Evolutionary conservation across 345 rosid species (phyloP), one percentile per base, ranked within the genome.

Genomic region (Hevea brasiliensis): DNA sequence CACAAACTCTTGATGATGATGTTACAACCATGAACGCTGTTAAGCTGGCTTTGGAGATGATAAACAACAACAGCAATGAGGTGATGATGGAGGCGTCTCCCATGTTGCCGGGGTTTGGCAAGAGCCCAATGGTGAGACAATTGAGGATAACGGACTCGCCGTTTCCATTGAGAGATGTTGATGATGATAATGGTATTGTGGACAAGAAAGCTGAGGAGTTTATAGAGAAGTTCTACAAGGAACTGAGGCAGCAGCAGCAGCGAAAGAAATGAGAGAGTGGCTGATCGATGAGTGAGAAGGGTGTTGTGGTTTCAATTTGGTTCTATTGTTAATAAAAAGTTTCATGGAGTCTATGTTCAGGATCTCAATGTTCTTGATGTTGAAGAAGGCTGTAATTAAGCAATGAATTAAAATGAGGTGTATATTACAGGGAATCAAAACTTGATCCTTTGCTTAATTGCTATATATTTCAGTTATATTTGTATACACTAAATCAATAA

Each of bases 111-210:
- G 98, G 98, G 44, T 88, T 90, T 69, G 97, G 97, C 41, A 78
- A 78, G 82, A 94, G 91, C 35, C 98, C 97, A 3, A 65, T 85
- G 79, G 95, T 77, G 32, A 88, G 97, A 77, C 93, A 84, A 76
- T 79, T 92, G 74, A 85, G 97, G 85, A 86, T 92, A 74, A 94
- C 97, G 58, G 98, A 94, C 93, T 92, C 98, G 8, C 98, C 97
- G 24, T 94, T 86, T 58, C 98, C 97, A 27, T 68, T 92, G 41
- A 85, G 77, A 41, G 87, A 79, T 62, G 85, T 65, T 62, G 96
- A 87, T 55, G 85, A 74, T 61, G 92, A 75, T 14, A 87, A 81
- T 1, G 82, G 80, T 18, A 41, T 44, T 44, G 97, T 90, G 13
- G 92, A 94, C 68, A 83, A 85, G 76, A 92, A 89, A 24, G 98